These are phyloP conservation scores for Apiotrichum brassicae DNA, from an alignment of 1,284 basidiomycete species.

Conservation along the genomic window DNA sequence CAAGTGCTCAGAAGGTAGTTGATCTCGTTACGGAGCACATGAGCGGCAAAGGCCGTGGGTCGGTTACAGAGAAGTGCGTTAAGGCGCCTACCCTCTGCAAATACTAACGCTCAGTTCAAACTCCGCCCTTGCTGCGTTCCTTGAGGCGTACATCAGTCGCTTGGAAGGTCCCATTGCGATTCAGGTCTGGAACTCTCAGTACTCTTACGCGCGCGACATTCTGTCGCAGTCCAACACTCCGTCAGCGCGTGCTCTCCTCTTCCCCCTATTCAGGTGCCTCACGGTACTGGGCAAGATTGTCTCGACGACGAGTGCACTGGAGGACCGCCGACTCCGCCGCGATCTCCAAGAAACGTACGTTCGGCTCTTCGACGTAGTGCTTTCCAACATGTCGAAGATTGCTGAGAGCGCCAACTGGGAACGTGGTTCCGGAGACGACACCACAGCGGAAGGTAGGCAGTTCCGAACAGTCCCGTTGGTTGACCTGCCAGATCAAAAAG, in stretches of 20 bases:
- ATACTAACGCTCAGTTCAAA: conserved; percentile 52
- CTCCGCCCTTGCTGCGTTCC: conserved; percentile 53
- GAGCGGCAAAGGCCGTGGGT: conserved; percentile 51
- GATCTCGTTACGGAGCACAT: conserved; percentile 76
- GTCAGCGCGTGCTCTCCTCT: conserved; percentile 60
- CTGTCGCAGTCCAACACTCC: conserved; percentile 54
- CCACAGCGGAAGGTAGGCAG: too few relatives aligned
- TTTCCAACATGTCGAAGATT: conserved; percentile 65
- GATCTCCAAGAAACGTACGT: conserved; percentile 86
- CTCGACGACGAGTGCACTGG: conserved; percentile 77
- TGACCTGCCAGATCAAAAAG: background rate
- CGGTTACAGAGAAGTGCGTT: conserved; percentile 53
- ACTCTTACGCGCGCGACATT: conserved; percentile 74
- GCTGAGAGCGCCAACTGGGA: conserved; percentile 49
- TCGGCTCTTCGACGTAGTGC: conserved; percentile 75
- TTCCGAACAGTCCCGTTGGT: too few relatives aligned
- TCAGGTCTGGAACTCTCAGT: conserved; percentile 81
- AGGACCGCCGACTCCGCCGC: conserved; percentile 79
- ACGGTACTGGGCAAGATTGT: conserved; percentile 71
- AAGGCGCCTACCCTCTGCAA: conserved; percentile 43
- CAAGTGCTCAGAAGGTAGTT: conserved; percentile 80
- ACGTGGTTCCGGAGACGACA: background rate
- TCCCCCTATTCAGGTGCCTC: conserved; percentile 68
- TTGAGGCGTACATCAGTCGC: conserved; percentile 77
- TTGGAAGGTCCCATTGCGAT: conserved; percentile 82